Evolutionary conservation across 2,329 filamentous ascomycete species (phyloP), one percentile per base, ranked within the genome.

Genomic region (Chaetomiaceae sp.): DNA sequence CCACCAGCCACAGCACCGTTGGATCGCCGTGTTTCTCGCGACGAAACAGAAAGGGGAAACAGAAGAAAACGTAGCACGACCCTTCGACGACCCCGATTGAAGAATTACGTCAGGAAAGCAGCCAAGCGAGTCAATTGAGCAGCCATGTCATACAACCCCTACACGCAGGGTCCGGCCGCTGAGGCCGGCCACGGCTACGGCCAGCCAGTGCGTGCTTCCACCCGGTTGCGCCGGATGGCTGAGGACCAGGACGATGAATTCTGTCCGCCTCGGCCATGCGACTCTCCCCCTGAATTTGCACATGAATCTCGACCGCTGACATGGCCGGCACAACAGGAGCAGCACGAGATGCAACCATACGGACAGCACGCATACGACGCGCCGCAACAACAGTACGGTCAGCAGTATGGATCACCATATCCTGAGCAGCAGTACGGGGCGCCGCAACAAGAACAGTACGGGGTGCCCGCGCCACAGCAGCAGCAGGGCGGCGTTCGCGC

Each of bases 101-200:
- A n/a, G n/a, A n/a, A n/a, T n/a, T n/a, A n/a, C n/a, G 14, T 58
- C 48, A 50, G 51, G 48, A 48, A 46, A 45, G 30, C 35, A 44
- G n/a, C n/a, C n/a, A 39, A 9, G 21, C 14, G 37, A 25, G 17
- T 14, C 17, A 27, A 50, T 51, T 53, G 30, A 55, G 51, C 55
- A 51, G 50, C 34, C 42, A 62, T 85, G 82, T 81, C 81, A 59
- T 78, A 82, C 71, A 61, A 86, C 64, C 83, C 83, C 34, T 87
- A 87, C 65, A 73, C 77, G 55, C 73, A 78, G 63, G 74, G 68
- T 42, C 71, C 76, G 3, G 62, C 66, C 51, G 72, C 75, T 51
- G 75, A 76, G 63, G 63, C 70, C 52, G 73, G 71, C 50, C 70
- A 77, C 53, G 68, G 66, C 53, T 73, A 73, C 39, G 66, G 68